Evolutionary conservation across 176 grass and related monocot species (phyloP).

Genomic region (Raddia guianensis): DNA sequence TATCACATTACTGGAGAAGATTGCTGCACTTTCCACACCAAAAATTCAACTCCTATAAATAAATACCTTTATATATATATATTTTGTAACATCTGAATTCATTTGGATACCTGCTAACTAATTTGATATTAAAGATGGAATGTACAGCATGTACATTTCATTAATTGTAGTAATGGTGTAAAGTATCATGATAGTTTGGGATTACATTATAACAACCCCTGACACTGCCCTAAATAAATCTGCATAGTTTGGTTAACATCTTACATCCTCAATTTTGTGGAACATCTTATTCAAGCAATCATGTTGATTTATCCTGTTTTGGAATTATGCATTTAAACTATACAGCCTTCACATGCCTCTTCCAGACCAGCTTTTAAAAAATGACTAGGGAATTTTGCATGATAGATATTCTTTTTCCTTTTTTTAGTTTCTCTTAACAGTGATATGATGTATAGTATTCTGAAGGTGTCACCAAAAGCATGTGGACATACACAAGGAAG

Average conservation of each 20-base stretch:
- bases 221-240: neutral
- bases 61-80: neutral
- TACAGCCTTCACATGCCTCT: neutral
- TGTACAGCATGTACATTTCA: neutral
- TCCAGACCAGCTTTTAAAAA: neutral
- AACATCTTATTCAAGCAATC: conserved; percentile 9
- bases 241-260: neutral
- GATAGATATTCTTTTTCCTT: conserved; percentile 3
- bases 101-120: neutral
- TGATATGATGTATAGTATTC: conserved; percentile 53
- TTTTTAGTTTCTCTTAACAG: conserved; percentile 11
- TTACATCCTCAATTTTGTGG: neutral
- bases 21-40: neutral
- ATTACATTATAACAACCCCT: neutral
- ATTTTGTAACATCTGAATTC: neutral
- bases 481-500: conserved; percentile 94
- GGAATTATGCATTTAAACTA: neutral
- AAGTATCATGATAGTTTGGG: neutral
- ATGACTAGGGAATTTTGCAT: neutral
- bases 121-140: neutral
- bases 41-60: neutral
- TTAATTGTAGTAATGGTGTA: neutral
- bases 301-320: conserved; percentile 28
- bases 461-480: conserved; percentile 97
- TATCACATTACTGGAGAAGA: neutral